A percentile compares a stretch with the other conserved stretches of the same genome.
Conservation (phyloP, 2,329 filamentous ascomycete genomes). For the Reticulascus tulasneorum region DNA sequence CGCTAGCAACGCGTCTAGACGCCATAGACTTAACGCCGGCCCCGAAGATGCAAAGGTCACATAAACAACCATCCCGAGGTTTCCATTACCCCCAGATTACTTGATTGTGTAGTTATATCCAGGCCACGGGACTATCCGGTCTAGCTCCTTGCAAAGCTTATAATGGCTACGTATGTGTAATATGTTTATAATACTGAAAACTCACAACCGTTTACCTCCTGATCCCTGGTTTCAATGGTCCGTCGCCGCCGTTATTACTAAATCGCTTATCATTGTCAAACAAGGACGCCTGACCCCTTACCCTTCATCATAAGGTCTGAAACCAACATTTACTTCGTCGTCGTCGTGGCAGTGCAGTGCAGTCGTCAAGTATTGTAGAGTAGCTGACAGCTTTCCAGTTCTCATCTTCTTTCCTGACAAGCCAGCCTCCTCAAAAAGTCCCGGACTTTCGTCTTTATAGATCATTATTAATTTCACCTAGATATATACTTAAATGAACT, state of each 20-base stretch:
- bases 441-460: too few species aligned
- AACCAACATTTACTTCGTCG: conserved; percentile 11
- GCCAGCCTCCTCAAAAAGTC: too few species aligned
- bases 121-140: conserved; percentile 14
- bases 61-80: too few species aligned
- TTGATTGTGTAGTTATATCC: conserved; percentile 13
- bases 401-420: too few species aligned
- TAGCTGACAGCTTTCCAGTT: too few species aligned
- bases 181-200: conserved; percentile 1
- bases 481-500: too few species aligned
- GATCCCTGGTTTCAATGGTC: too few species aligned
- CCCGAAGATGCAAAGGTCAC: too few species aligned
- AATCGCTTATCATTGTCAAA: conserved; percentile 14
- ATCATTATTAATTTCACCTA: too few species aligned
- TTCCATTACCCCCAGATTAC: conserved; percentile 19
- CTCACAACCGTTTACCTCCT: too few species aligned
- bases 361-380: too few species aligned
- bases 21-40: conserved; percentile 1
- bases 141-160: conserved; percentile 6
- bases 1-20: conserved; percentile 7
- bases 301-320: conserved; percentile 7
- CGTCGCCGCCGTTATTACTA: conserved; percentile 12
- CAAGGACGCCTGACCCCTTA: conserved; percentile 8
- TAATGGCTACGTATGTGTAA: background rate
- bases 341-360: too few species aligned